Evolutionary conservation across 305 asterid genomes (phyloP).

Genomic region (Solanum hybrid): DNA sequence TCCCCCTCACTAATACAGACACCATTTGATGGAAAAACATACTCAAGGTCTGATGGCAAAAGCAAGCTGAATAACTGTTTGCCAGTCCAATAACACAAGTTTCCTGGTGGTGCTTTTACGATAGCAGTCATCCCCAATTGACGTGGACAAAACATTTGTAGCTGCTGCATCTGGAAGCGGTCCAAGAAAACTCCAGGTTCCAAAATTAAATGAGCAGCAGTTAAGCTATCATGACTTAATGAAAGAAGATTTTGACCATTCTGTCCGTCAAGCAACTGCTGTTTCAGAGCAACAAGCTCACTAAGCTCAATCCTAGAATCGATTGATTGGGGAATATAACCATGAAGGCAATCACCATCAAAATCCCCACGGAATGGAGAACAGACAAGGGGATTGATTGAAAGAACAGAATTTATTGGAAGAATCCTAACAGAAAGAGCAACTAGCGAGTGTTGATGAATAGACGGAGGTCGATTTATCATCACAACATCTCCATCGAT

Average conservation of each 20-base stretch:
- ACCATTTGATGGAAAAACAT: conserved; percentile 32
- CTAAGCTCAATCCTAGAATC: conserved; percentile 61
- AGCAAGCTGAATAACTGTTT: conserved; percentile 66
- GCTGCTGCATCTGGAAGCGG: conserved; percentile 67
- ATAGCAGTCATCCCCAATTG: conserved; percentile 44
- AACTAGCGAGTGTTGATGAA: conserved; percentile 88
- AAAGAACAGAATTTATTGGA: conserved; percentile 48
- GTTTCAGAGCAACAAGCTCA: conserved; percentile 66
- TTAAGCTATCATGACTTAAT: conserved; percentile 82
- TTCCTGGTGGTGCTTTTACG: conserved; percentile 20
- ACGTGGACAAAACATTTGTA: conserved; percentile 66
- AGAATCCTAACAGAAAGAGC: conserved; percentile 68
- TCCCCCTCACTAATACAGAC: conserved; percentile 60
- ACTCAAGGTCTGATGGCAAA: conserved; percentile 59
- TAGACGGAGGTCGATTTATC: conserved; percentile 91
- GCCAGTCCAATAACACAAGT: conserved; percentile 65
- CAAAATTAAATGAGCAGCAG: conserved; percentile 69
- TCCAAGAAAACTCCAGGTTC: conserved; percentile 60
- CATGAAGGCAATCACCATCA: conserved; percentile 97
- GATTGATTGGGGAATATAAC: conserved; percentile 82
- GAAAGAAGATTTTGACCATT: conserved; percentile 70
- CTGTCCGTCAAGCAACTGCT: conserved; percentile 73
- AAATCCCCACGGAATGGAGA: conserved; percentile 91
- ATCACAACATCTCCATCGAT: conserved; percentile 74
- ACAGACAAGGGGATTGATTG: conserved; percentile 82